phyloP scores from a whole-genome alignment of 495 filamentous ascomycete species.

The Eremomyces bilateralis region DNA sequence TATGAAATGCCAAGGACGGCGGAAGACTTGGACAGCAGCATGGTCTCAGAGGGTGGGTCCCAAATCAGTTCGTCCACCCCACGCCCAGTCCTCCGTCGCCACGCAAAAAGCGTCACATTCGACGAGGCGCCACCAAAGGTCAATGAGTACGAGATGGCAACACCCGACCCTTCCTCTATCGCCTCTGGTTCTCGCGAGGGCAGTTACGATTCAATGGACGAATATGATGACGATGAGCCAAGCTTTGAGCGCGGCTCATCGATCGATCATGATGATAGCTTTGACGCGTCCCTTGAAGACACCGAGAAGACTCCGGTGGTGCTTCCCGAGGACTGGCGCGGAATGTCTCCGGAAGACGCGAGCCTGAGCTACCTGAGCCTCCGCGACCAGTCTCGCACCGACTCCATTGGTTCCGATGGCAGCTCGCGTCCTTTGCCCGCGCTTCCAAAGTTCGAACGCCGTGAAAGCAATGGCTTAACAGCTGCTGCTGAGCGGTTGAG shows the following conservation, averaged over 20 bases:
- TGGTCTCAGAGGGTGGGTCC: slow-evolving; percentile 23
- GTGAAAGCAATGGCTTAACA: slow-evolving; percentile 22
- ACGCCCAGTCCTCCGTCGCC: slow-evolving; percentile 39
- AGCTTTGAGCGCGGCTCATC: slow-evolving; percentile 50
- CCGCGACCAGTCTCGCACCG: slow-evolving; percentile 34
- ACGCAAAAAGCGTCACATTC: slow-evolving; percentile 91
- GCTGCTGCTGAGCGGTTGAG: slow-evolving; percentile 41
- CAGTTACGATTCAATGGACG: slow-evolving; percentile 62
- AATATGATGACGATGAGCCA: slow-evolving; percentile 39
- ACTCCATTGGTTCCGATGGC: slow-evolving; percentile 17
- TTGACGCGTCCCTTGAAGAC: slow-evolving; percentile 83
- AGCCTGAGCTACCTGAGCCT: slow-evolving; percentile 11
- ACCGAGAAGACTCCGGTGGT: slow-evolving; percentile 94
- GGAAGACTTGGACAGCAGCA: slow-evolving; percentile 32
- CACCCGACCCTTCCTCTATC: slow-evolving; percentile 76
- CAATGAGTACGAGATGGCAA: slow-evolving; percentile 95
- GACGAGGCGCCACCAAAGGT: slow-evolving; percentile 82
- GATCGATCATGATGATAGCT: slow-evolving; percentile 49
- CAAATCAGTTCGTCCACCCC: slow-evolving; percentile 28
- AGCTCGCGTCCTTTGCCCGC: slow-evolving; percentile 17
- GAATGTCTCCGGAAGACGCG: slow-evolving; percentile 39
- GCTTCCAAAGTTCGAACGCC: slow-evolving; percentile 6
- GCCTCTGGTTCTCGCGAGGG: slow-evolving; percentile 73
- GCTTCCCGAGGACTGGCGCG: slow-evolving; percentile 84
- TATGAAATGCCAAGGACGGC: too few relatives aligned